Evolutionary conservation across 768 basidiomycete genomes (phyloP).

Genomic region (Rickenella mellea): DNA sequence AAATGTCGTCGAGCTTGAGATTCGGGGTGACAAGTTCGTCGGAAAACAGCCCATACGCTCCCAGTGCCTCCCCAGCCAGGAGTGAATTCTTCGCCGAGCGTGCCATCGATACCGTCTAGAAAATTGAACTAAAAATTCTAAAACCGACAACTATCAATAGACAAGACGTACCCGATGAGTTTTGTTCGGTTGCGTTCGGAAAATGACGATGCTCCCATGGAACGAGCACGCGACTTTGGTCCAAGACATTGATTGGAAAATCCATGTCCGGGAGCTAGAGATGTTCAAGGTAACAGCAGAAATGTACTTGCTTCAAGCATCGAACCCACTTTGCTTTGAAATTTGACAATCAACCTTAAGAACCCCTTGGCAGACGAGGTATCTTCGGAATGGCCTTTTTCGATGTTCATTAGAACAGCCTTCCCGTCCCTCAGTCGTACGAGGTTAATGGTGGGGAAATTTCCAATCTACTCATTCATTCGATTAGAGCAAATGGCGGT

Average conservation of each 20-base stretch:
- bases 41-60: constrained; percentile 88
- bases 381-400: constrained; percentile 45
- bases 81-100: constrained; percentile 56
- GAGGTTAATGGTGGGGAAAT: constrained; percentile 76
- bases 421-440: constrained; percentile 66
- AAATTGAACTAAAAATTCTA: too few species aligned
- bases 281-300: constrained; percentile 5
- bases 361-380: constrained; percentile 70
- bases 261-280: constrained; percentile 85
- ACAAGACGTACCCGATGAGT: constrained; percentile 18
- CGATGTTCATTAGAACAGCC: constrained; percentile 47
- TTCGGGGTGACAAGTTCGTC: constrained; percentile 79
- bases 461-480: constrained; percentile 43
- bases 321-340: constrained; percentile 45
- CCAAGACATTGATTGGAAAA: constrained; percentile 86
- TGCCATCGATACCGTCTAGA: constrained; percentile 39
- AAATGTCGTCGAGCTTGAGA: constrained; percentile 78
- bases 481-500: not conserved
- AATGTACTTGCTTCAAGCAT: too few species aligned
- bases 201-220: constrained; percentile 81
- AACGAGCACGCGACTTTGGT: constrained; percentile 88
- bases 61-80: constrained; percentile 83
- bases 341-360: constrained; percentile 62
- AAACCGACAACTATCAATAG: not conserved
- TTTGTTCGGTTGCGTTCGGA: constrained; percentile 54